Evolutionary conservation across 2,329 filamentous ascomycete genomes (phyloP).

Genomic region (Pseudogymnoascus sp.): DNA sequence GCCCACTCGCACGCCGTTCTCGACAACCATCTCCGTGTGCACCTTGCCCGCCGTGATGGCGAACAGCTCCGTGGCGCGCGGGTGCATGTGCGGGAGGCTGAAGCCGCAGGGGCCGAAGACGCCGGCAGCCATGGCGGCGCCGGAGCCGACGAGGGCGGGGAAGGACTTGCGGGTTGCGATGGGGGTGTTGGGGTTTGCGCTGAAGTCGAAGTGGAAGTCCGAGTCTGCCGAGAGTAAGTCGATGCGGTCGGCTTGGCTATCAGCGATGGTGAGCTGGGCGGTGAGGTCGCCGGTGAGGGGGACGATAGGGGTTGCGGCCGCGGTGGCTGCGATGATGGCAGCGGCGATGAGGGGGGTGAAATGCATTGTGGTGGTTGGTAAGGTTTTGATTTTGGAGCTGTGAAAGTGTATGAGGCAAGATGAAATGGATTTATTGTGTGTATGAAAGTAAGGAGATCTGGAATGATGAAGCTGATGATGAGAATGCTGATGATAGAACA

Average conservation of each 20-base stretch:
- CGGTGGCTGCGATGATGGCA: constrained; percentile 33
- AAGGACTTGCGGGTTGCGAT: constrained; percentile 34
- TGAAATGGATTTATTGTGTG: neutral
- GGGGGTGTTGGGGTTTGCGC: constrained; percentile 43
- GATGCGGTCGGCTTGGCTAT: constrained; percentile 38
- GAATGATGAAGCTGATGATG: neutral
- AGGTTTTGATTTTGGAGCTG: constrained; percentile 8
- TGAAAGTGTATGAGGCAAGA: neutral
- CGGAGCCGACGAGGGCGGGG: constrained; percentile 37
- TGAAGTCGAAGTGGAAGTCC: constrained; percentile 44
- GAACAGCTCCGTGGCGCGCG: constrained; percentile 40
- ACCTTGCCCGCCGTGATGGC: constrained; percentile 39
- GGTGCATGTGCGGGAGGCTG: constrained; percentile 42
- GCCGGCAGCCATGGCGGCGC: constrained; percentile 38
- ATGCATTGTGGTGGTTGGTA: constrained; percentile 26
- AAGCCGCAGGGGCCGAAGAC: constrained; percentile 43
- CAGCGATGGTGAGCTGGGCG: constrained; percentile 30
- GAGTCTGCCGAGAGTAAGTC: constrained; percentile 31
- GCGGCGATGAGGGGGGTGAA: constrained; percentile 29
- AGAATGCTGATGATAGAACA: neutral
- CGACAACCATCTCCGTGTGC: constrained; percentile 42
- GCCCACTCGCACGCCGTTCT: constrained; percentile 40
- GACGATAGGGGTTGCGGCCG: constrained; percentile 24
- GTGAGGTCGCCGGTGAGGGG: constrained; percentile 32
- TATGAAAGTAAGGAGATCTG: neutral